A percentile compares a stretch with the other conserved stretches of the same genome.
Evolutionary conservation across 108 stramenopile species (phyloP).

Genomic region (Nannochloropsis granulata): DNA sequence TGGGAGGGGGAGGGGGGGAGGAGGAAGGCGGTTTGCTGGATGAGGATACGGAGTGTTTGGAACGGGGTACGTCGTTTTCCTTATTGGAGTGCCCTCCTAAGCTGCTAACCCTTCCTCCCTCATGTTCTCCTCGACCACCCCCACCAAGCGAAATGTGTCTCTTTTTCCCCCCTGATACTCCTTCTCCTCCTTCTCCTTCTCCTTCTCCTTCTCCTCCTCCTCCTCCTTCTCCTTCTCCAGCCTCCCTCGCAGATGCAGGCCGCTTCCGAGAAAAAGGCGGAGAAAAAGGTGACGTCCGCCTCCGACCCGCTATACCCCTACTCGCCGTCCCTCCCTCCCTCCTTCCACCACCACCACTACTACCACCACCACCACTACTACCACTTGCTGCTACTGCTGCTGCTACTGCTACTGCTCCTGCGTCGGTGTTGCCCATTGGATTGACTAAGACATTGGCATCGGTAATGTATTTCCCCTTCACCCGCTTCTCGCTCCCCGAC

Average conservation of each 20-base stretch:
- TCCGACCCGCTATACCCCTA: neutral
- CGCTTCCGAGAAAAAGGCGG: neutral
- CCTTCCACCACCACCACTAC: neutral
- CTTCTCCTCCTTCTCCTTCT: neutral
- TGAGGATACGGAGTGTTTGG: too few relatives aligned
- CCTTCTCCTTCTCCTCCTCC: neutral
- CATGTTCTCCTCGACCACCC: too few relatives aligned
- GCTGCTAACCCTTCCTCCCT: too few relatives aligned
- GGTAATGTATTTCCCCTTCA: neutral
- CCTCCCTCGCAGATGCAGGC: neutral
- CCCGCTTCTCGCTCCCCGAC: neutral
- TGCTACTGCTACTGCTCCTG: neutral
- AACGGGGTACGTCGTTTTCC: too few relatives aligned
- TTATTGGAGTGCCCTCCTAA: too few relatives aligned
- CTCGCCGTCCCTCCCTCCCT: neutral
- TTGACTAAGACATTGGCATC: neutral
- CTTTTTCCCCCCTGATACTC: too few relatives aligned
- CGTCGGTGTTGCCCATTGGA: neutral
- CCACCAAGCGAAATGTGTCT: too few relatives aligned
- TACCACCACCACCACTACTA: neutral
- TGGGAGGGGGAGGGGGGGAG: neutral
- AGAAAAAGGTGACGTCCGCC: neutral
- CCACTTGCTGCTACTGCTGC: neutral
- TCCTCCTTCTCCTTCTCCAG: constrained; percentile 4
- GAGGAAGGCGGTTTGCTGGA: neutral